A percentile compares a stretch with the other conserved stretches of the same genome.
Conservation (phyloP, 202 grass and related monocot species). For the Schoenoplectus tabernaemontani region DNA sequence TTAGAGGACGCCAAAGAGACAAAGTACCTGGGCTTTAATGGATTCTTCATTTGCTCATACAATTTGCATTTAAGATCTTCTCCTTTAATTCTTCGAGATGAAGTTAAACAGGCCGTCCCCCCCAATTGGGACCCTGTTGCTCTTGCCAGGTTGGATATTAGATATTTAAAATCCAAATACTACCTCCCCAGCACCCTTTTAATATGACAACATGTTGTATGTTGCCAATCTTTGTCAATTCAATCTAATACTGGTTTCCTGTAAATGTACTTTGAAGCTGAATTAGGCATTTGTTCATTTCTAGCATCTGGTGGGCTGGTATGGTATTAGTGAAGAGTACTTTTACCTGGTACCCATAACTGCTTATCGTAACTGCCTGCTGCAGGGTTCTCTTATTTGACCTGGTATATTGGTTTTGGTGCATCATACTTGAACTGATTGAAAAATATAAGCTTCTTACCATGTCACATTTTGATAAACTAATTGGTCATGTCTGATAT, state of each 20-base stretch:
- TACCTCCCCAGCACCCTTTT: background rate
- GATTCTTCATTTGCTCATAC: slow-evolving; percentile 92
- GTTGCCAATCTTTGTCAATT: background rate
- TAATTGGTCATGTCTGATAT: background rate
- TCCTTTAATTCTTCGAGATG: slow-evolving; percentile 73
- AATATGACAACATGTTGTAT: background rate
- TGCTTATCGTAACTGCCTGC: no score
- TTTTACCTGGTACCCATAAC: background rate
- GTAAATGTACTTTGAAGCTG: background rate
- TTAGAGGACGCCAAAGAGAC: slow-evolving; percentile 70
- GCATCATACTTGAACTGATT: background rate
- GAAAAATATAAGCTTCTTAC: background rate
- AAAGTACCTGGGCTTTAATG: slow-evolving; percentile 79
- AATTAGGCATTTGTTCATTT: background rate
- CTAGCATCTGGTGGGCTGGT: background rate
- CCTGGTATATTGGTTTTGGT: background rate
- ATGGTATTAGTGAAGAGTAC: background rate
- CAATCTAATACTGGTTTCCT: background rate
- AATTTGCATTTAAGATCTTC: slow-evolving; percentile 89
- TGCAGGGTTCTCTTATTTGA: background rate
- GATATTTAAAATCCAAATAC: background rate
- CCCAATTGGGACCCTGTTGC: slow-evolving; percentile 90
- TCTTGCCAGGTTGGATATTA: slow-evolving; percentile 60
- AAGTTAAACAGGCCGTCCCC: slow-evolving; percentile 82
- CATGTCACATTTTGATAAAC: background rate